Base-by-base conservation (phyloP, 78 protist species). In the Chrysochromulina parva region DNA sequence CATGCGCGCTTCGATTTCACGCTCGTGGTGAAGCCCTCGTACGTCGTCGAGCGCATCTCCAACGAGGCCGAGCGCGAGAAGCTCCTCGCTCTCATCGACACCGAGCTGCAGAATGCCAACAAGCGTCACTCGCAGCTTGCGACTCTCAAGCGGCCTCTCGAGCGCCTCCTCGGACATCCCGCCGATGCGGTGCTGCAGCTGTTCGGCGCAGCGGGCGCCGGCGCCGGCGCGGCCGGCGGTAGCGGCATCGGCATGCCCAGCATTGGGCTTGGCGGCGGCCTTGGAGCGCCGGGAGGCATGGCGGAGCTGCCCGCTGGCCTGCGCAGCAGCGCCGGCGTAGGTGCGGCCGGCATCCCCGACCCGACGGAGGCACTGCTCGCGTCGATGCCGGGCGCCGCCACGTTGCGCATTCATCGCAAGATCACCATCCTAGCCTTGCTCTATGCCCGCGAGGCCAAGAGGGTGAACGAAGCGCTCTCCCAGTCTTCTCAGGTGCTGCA, bases 1-100 rank as follows among this genome's bases (percentile, higher is more conserved):
- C 94, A 93, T 82, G 97, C 93, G 22, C 86, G 95, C 38, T 96
- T 96, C 54, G 97, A 95, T 13, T 93, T 81, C 86, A 11, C 93
- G 16, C 67, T 96, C 62, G 58, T 50, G 26, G 95, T 94, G 38
- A 28, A 58, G 16, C 96, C 93, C 53, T 93, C 93, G 22, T 60
- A 58, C 24, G 88, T 91, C 2, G 93, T 88, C 22, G 97, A 96
- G 65, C 91, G 62, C 53, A 82, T 96, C 85, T 78, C 82, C 50
- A 86, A 28, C 54, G 96, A 90, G 59, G 96, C 95, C 14, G 98
- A 96, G 47, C 59, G 62, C 14, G 47, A 2, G 62, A 6, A 3
- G 62, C 60, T 78, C 17, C 26, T 24, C 4, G 24, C 62, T 11
- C 28, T 78, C 62, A 3, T 78, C 62, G 86, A 52, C 28, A 47